Evolutionary conservation across 1,284 basidiomycete genomes (phyloP), one percentile per base, ranked within the genome.

Genomic region (Rhodotorula sp.): DNA sequence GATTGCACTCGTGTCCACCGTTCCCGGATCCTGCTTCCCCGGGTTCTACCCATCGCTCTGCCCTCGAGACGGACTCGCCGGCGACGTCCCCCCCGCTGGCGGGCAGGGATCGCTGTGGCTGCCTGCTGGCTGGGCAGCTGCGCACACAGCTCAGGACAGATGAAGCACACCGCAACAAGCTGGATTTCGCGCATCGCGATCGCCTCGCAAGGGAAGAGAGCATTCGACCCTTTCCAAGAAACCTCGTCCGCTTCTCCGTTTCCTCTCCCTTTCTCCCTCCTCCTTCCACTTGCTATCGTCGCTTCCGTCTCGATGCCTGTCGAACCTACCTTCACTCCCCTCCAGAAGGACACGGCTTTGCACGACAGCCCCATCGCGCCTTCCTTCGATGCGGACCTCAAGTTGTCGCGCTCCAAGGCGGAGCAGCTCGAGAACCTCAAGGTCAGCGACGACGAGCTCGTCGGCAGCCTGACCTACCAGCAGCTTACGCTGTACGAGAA

Each of bases 401-500:
- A 68, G 52, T 46, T 40, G n/a, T 20, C 40, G 4, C 18, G 56
- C 9, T 51, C 30, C 28, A 18, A 34, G 13, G 30, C 47, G 20
- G 22, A 28, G 15, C 60, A 59, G 4, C 56, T 69, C 46, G 68
- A 62, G 13, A 18, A 31, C 24, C 64, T 69, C 37, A 53, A 46
- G 22, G 57, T 69, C 20, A 24, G 15, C 4, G 68, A 69, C 51
- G 50, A 58, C 2, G 53, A 65, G 52, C 68, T 69, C 20, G 64
- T 65, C n/a, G 67, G 67, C 3, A 50, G 28, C 18, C 40, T 68
- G 34, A 57, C 50, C 18, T 68, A 64, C 59, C 30, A 57, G 22
- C 62, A 64, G 48, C 62, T 68, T 24, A 34, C 67, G 37, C 59
- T 70, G 3, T 66, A 64, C 26, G 68, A 70, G 46, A 70, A 70